Evolutionary conservation across 2,329 filamentous ascomycete species (phyloP).

Genomic region (Cadophora luteo-olivacea): DNA sequence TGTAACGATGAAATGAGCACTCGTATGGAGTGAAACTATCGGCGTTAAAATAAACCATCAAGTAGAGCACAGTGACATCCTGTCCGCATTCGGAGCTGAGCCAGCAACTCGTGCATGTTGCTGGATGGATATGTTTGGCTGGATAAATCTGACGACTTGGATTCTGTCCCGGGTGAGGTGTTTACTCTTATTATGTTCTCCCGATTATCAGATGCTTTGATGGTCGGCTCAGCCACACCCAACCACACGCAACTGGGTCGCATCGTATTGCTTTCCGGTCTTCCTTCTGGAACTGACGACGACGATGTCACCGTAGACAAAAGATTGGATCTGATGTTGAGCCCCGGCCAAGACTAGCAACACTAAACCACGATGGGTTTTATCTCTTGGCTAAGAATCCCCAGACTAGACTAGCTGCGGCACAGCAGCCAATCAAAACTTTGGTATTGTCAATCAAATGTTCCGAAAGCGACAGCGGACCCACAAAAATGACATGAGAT

Average conservation of each 20-base stretch:
- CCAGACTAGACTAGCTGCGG: neutral
- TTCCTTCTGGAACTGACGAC: neutral
- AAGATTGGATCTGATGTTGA: conserved; percentile 9
- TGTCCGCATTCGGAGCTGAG: neutral
- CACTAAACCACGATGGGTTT: conserved; percentile 12
- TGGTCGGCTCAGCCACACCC: neutral
- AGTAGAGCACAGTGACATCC: conserved; percentile 3
- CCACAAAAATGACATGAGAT: neutral
- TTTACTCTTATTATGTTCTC: neutral
- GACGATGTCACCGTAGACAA: neutral
- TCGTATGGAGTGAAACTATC: neutral
- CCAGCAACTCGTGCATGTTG: neutral
- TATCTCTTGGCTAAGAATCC: conserved; percentile 1
- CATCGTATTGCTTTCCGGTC: neutral
- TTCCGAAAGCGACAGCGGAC: neutral
- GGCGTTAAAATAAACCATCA: neutral
- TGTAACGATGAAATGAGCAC: neutral
- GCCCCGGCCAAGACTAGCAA: neutral
- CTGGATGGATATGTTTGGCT: neutral
- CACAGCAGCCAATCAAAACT: neutral
- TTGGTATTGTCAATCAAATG: conserved; percentile 6
- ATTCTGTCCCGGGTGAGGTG: neutral
- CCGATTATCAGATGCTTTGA: conserved; percentile 2
- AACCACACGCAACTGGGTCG: neutral
- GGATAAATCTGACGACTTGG: conserved; percentile 7